Percentiles rank a stretch among this genome's conserved stretches.
Evolutionary conservation across 1,284 basidiomycete genomes (phyloP).

Genomic region (Coniferiporia weirii): DNA sequence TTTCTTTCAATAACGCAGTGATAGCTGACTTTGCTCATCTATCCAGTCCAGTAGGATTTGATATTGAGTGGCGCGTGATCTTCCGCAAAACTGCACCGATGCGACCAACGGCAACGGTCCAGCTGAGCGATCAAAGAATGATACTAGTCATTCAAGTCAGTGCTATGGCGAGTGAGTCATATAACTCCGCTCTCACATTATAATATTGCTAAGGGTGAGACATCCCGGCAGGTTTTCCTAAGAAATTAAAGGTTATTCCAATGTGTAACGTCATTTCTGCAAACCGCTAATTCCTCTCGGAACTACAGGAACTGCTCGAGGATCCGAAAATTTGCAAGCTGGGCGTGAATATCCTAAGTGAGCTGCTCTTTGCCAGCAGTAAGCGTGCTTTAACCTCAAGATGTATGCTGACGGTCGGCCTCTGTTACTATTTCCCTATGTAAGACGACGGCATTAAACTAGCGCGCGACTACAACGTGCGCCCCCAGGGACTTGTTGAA

Average conservation of each 20-base stretch:
- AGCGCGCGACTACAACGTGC: constrained; percentile 54
- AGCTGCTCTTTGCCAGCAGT: constrained; percentile 20
- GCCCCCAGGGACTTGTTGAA: constrained; percentile 47
- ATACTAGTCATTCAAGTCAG: constrained; percentile 56
- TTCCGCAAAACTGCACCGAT: constrained; percentile 29
- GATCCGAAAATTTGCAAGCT: constrained; percentile 42
- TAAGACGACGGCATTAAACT: constrained; percentile 59
- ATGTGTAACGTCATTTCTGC: neutral
- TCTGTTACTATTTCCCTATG: neutral
- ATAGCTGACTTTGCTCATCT: neutral
- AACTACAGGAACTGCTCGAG: constrained; percentile 42
- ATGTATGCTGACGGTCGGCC: neutral
- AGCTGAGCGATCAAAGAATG: constrained; percentile 41
- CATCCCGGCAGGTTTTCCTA: constrained; percentile 35
- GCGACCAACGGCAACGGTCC: constrained; percentile 45
- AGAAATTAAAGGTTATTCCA: constrained; percentile 35
- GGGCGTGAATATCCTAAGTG: constrained; percentile 58
- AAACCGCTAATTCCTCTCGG: neutral
- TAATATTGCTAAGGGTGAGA: no score
- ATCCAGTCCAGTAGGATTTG: constrained; percentile 50
- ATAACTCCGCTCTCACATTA: neutral
- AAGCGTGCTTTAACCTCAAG: neutral
- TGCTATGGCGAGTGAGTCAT: constrained; percentile 44
- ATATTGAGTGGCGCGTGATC: constrained; percentile 54
- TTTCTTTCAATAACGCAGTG: neutral